phyloP scores from a whole-genome alignment of 257 asterid species.

The Solanum clarkiae region DNA sequence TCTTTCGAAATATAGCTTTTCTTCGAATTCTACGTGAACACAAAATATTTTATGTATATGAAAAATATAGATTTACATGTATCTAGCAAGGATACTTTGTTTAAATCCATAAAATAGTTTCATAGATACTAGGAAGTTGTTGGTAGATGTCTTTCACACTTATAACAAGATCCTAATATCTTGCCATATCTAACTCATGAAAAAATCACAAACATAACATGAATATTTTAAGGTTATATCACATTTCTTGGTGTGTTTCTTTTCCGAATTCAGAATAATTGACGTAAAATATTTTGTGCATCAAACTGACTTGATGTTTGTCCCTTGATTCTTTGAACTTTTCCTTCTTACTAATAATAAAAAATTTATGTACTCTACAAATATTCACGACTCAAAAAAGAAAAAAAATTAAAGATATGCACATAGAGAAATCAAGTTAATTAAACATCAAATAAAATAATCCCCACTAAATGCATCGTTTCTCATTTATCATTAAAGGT shows the following conservation, averaged over 20 bases:
- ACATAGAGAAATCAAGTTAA: not conserved
- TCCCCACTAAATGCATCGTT: not conserved
- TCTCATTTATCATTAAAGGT: not conserved
- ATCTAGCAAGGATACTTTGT: not conserved
- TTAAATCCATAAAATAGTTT: not conserved
- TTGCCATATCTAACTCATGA: not conserved
- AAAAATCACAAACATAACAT: not conserved
- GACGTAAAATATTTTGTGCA: not conserved
- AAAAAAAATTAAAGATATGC: no score
- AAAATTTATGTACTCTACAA: not conserved
- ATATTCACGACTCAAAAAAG: not conserved
- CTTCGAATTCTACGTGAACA: not conserved
- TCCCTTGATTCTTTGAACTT: not conserved
- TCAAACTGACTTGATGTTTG: not conserved
- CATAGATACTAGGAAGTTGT: not conserved
- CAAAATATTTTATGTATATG: not conserved
- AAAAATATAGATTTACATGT: not conserved
- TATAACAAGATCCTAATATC: conserved; percentile 15
- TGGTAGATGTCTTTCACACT: not conserved
- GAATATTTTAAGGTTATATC: not conserved
- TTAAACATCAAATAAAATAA: not conserved
- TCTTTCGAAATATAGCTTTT: no score
- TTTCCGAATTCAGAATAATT: not conserved
- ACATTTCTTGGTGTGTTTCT: not conserved
- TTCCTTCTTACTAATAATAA: not conserved